These are phyloP conservation scores for Penicillium sp. DNA, from an alignment of 2,329 filamentous ascomycete species.

Conservation along the genomic window DNA sequence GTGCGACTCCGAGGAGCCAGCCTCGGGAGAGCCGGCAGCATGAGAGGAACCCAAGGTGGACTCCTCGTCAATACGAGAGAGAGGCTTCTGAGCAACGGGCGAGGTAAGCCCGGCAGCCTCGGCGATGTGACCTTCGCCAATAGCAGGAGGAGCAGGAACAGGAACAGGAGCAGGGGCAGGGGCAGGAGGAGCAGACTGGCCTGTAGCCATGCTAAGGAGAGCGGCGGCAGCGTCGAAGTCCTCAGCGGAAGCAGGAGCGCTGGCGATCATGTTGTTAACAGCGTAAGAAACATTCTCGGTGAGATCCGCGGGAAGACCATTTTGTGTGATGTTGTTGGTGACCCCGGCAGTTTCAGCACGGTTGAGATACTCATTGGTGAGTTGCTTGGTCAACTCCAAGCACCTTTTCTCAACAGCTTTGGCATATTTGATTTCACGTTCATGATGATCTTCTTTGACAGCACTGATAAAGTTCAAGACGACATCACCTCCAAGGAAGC, in stretches of 20 bases:
- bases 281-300: slow-evolving; percentile 1
- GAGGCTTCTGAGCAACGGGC: neutral
- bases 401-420: slow-evolving; percentile 10
- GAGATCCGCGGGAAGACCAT: slow-evolving; percentile 1
- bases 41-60: slow-evolving; percentile 7
- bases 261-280: slow-evolving; percentile 7
- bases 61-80: slow-evolving; percentile 5
- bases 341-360: neutral
- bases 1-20: neutral
- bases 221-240: slow-evolving; percentile 16
- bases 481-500: slow-evolving; percentile 16
- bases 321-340: neutral
- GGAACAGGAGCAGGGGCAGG: no score
- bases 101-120: neutral
- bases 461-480: slow-evolving; percentile 19
- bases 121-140: slow-evolving; percentile 2
- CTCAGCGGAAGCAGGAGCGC: neutral
- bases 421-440: slow-evolving; percentile 4
- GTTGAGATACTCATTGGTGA: slow-evolving; percentile 11
- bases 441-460: slow-evolving; percentile 12
- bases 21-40: neutral
- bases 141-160: neutral
- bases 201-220: slow-evolving; percentile 13
- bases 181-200: neutral
- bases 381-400: slow-evolving; percentile 6